Evolutionary conservation across 2,329 filamentous ascomycete species (phyloP), one percentile per base, ranked within the genome.

Genomic region (Talaromyces pinophilus): DNA sequence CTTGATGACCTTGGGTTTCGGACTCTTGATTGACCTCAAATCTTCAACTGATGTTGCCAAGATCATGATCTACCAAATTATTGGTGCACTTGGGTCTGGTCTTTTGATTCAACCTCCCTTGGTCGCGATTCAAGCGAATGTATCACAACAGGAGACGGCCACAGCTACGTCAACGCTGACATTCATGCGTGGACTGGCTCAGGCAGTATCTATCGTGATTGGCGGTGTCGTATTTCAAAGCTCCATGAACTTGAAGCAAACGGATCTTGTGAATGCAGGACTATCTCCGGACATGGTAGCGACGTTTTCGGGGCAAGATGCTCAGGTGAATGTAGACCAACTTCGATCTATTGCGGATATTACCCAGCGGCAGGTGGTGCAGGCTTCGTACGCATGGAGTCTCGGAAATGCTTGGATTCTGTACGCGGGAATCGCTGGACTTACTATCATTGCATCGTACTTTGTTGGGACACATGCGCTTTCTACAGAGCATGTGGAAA

Each of bases 81-180:
- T 63, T 76, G 13, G 72, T 62, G 83, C 82, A 13, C 65, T 82
- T 1, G 84, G 83, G 3, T 76, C 77, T 1, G 83, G 82, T 0
- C 67, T 82, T 3, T 73, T 84, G 0, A 85, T 85, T 71, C 75
- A 83, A 66, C 74, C 83, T 0, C 84, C 84, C 0, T 72, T 84
- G 19, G 80, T 86, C 30, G 82, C 83, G 2, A 72, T 86, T 0
- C 84, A 86, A 68, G 79, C 78, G 30, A 75, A 77, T 4, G 81
- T 84, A 8, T 69, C 76, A 17, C 63, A 59, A 19, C 80, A 81
- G 67, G 79, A 84, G 60, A 71, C 69, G 1, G 85, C 84, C 1
- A 82, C 84, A 1, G 86, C 84, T 6, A 86, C 85, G 0, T 82
- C 83, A 0, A 84, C 84, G 1, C 85, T 84, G 70, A 76, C 79